Conservation (phyloP, 202 grass and related monocot genomes). For the Schoenoplectus tabernaemontani region DNA sequence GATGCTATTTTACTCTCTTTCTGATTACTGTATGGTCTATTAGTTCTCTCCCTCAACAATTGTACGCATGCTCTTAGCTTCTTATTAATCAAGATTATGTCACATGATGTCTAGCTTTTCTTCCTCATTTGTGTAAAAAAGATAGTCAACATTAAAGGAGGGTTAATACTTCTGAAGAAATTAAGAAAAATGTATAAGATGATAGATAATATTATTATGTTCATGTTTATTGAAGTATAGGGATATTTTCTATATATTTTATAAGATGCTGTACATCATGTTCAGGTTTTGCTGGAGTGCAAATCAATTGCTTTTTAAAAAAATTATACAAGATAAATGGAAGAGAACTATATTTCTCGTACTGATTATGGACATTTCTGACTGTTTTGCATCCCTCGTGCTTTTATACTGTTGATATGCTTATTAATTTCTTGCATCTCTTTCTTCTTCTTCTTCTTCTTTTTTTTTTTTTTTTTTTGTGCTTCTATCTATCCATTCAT, state of each 20-base stretch:
- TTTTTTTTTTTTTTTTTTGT: background rate
- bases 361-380: background rate
- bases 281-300: background rate
- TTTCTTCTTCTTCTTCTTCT: no score
- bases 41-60: background rate
- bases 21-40: background rate
- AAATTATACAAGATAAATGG: background rate
- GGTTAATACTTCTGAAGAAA: background rate
- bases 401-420: background rate
- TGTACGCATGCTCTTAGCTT: background rate
- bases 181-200: background rate
- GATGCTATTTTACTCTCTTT: conserved; percentile 11
- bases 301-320: background rate
- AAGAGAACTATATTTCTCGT: background rate
- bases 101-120: background rate
- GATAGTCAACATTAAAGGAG: no score
- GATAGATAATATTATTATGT: background rate
- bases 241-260: background rate
- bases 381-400: background rate
- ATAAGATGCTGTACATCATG: background rate
- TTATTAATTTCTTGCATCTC: background rate
- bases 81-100: background rate
- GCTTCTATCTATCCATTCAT: background rate
- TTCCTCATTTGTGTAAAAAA: background rate
- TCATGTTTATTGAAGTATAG: background rate